Evolutionary conservation across 257 asterid species (phyloP), one percentile per base, ranked within the genome.

Genomic region (Solanum pennellii): DNA sequence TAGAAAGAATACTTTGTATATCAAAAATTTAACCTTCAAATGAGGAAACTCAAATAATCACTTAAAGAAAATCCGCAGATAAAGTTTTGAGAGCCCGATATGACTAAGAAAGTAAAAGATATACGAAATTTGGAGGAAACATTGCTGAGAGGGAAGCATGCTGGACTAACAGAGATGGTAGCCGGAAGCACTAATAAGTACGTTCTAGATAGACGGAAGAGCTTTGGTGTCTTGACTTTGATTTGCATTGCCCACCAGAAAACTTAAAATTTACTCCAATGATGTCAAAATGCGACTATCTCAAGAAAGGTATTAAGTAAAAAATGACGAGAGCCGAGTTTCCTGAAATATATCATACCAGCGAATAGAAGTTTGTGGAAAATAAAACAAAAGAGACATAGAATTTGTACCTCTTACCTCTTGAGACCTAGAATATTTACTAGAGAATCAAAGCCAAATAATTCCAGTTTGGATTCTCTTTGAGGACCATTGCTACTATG

Each of bases 401-500:
- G 84, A 45, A 79, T 79, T 45, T 79, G 77, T 86, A 88, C 23
- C 85, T 44, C 91, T 73, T 92, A 97, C 99, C 98, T 95, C 92
- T 95, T 97, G 87, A 97, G 99, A 89, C 99, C 99, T 90, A 96
- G 91, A 86, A 95, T 97, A 89, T 95, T 96, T 80, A 97, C 99
- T 20, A 97, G 99, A 47, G 99, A 97, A 88, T 97, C 99, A 90
- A 96, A 95, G 86, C 99, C 99, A 93, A 97, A 97, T 87, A 97
- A 91, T 92, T 95, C 99, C 96, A 97, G 90, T 91, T 96, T 95
- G 87, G 99, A 97, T 86, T 94, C 97, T 47, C 76, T 86, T 73
- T 91, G 96, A 83, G 95, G 80, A 86, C 94, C 98, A 88, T 93
- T 95, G 86, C 85, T 90, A 74, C 88, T 92, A 87, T 93, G 96